Evolutionary conservation across 352 stramenopile species (phyloP).

Genomic region (Pythium guiyangense): DNA sequence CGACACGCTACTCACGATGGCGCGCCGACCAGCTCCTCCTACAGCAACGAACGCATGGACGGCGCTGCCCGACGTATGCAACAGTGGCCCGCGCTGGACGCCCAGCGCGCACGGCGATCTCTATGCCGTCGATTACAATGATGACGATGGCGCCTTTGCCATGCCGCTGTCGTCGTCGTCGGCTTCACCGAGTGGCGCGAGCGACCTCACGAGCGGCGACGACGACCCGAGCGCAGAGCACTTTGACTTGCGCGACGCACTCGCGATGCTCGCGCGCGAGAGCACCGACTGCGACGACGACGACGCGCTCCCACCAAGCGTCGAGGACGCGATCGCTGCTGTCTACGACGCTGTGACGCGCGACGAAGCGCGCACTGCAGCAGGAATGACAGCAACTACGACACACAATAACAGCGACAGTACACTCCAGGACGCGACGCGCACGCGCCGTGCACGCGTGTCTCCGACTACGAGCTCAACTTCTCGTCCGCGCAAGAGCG

Average conservation of each 20-base stretch:
- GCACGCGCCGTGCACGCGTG: background rate
- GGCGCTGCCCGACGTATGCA: too few relatives aligned
- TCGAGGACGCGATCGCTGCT: conserved; percentile 3
- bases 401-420: background rate
- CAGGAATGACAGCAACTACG: background rate
- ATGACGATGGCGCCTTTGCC: too few relatives aligned
- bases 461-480: background rate
- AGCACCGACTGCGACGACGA: background rate
- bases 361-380: conserved; percentile 1
- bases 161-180: too few relatives aligned
- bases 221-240: background rate
- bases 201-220: background rate
- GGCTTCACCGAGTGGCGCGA: background rate
- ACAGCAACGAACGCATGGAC: too few relatives aligned
- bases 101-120: too few relatives aligned
- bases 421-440: too few relatives aligned
- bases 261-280: background rate
- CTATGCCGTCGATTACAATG: too few relatives aligned
- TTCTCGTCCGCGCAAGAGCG: background rate
- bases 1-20: too few relatives aligned
- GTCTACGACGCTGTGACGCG: conserved; percentile 4
- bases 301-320: background rate
- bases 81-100: too few relatives aligned
- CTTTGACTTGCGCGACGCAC: conserved; percentile 1
- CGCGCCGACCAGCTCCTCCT: too few relatives aligned